Evolutionary conservation across 371 early-diverging fungal genomes (phyloP), one percentile per base, ranked within the genome.

Genomic region (Syncephalastrum racemosum): DNA sequence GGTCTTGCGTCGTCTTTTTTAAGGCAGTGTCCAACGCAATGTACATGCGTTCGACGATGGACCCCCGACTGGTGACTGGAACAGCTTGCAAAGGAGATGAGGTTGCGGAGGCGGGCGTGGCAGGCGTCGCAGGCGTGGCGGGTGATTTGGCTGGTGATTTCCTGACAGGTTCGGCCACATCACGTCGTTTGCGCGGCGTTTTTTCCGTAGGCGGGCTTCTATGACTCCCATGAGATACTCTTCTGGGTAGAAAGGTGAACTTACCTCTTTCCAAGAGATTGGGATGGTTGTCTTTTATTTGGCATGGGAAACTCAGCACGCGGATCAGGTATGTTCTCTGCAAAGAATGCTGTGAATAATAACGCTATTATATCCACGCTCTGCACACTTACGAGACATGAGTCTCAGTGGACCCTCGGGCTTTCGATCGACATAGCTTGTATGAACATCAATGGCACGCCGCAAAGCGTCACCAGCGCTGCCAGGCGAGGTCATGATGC

Each of bases 391-490:
- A 64, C 64, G 61, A 49, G 62, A 59, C 47, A 66, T 61, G 15
- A 66, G 25, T 23, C 50, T 50, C 16, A 66, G 23, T 12, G 62
- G 62, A 19, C 48, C 59, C 23, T 52, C 24, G 10, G 62, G 54
- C 23, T 51, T 43, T 19, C 43, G 58, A 27, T 63, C 58, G 4
- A 50, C 56, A 42, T 66, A 66, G 16, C 58, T 58, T 18, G 41
- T 58, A 48, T 58, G 39, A 1, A 44, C 55, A n/a, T 54, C 50
- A 13, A 47, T 61, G 24, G 66, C 62, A 18, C 56, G 42, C 36
- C 55, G 56, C 3, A 62, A 54, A 14, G 59, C 59, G 4, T 61
- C 62, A 8, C 55, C 66, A 15, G 59, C 62, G 7, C 51, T 50
- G 15, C 59, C 59, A 48, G 66, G 55, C 2, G 64, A 59, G 13